These are phyloP conservation scores for Lodderomyces margitis DNA, from an alignment of 1,139 yeast genomes.

Conservation along the genomic window DNA sequence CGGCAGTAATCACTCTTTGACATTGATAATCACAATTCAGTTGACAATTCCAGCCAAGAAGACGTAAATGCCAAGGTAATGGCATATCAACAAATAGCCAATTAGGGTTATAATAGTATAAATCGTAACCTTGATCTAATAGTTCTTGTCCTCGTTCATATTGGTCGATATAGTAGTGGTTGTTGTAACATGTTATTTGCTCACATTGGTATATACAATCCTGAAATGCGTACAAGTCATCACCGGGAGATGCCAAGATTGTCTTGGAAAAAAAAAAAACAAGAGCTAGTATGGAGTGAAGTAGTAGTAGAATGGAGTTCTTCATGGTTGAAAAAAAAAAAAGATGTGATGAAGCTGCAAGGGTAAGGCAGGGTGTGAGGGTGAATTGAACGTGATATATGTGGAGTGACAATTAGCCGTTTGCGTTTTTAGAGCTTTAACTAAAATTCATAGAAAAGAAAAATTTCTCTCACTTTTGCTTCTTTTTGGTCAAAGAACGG, in stretches of 20 bases:
- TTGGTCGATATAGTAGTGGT: conserved; percentile 28
- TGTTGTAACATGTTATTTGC: conserved; percentile 36
- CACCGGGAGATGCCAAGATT: conserved; percentile 67
- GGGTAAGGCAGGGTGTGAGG: too few species aligned
- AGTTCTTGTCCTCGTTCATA: conserved; percentile 19
- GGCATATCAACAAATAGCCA: conserved; percentile 38
- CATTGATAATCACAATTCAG: conserved; percentile 91
- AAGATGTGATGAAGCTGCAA: too few species aligned
- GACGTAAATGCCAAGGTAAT: conserved; percentile 40
- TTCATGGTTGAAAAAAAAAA: too few species aligned
- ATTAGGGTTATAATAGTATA: conserved; percentile 28
- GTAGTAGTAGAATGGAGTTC: background rate
- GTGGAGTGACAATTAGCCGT: too few species aligned
- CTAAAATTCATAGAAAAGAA: too few species aligned
- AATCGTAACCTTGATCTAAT: conserved; percentile 20
- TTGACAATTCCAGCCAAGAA: conserved; percentile 74
- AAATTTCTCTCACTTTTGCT: too few species aligned
- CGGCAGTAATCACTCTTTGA: conserved; percentile 67
- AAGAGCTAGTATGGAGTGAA: background rate
- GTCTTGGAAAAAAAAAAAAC: background rate
- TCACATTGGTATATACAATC: conserved; percentile 66
- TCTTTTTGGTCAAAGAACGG: too few species aligned
- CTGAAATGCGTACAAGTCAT: conserved; percentile 65
- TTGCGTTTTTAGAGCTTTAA: too few species aligned
- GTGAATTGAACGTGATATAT: too few species aligned